phyloP scores from a whole-genome alignment of 78 protist genomes.

The Creolimax fragrantissima region DNA sequence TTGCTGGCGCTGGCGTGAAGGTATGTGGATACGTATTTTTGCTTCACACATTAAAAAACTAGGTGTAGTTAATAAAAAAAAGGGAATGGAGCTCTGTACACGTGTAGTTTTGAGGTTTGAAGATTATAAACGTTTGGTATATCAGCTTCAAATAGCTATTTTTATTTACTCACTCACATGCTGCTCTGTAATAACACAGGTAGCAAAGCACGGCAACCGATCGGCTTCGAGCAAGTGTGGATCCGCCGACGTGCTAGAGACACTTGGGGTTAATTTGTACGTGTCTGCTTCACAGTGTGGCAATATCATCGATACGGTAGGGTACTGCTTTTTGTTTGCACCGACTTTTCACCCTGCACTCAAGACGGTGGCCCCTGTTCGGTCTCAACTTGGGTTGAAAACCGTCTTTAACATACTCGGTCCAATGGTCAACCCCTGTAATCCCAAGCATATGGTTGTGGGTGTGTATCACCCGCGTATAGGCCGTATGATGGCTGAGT shows the following conservation, averaged over 20 bases:
- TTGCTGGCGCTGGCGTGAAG: conserved; percentile 32
- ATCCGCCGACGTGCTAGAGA: conserved; percentile 46
- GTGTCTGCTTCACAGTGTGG: background rate
- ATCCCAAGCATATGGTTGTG: background rate
- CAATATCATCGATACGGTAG: background rate
- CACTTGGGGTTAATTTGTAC: conserved; percentile 23
- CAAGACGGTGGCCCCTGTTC: conserved; percentile 26
- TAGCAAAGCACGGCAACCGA: conserved; percentile 55
- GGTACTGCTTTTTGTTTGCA: conserved; percentile 48
- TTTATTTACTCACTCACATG: background rate
- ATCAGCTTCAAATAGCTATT: background rate
- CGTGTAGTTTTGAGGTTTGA: too few relatives aligned
- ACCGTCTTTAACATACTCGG: conserved; percentile 51
- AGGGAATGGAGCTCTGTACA: too few relatives aligned
- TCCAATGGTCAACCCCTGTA: conserved; percentile 42
- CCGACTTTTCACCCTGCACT: conserved; percentile 43
- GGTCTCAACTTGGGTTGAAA: conserved; percentile 13
- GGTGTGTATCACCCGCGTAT: conserved; percentile 28
- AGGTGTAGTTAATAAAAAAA: too few relatives aligned
- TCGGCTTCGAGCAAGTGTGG: conserved; percentile 19
- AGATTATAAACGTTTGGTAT: too few relatives aligned
- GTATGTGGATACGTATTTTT: background rate
- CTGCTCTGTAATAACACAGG: background rate
- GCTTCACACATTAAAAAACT: too few relatives aligned
- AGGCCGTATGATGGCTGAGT: conserved; percentile 7